Base-by-base conservation (phyloP, 495 filamentous ascomycete genomes). In the Umbilicaria muhlenbergii region DNA sequence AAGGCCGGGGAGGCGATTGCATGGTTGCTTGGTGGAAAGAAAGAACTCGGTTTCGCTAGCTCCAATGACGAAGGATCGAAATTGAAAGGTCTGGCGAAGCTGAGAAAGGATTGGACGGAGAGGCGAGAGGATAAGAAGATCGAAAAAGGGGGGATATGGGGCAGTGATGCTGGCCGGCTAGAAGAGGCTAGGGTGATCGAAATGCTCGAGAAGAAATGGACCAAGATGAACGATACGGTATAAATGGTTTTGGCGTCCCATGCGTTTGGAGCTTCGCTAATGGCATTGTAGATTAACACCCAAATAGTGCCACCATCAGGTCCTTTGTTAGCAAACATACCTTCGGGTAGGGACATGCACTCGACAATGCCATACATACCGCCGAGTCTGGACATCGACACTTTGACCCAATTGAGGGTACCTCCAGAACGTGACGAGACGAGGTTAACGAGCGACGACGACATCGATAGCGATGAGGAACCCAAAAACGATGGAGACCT, bases 151-250 rank as follows among this genome's bases (percentile, higher is more conserved):
- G 65, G 69, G 31, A 72, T 77, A 38, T 85, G 87, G 71, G 88
- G 89, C 0, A 67, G 79, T 38, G 86, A 93, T 63, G 91, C 81
- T 0, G 91, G 91, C 0, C 74, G 70, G 48, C 58, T 81, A 15
- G 91, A 95, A 54, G 91, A 98, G 61, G 73, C 70, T n/a, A 67
- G 83, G 38, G 82, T 94, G 1, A 68, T 93, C 47, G 79, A 88
- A 49, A 85, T 83, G 77, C 59, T 98, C 42, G 80, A 93, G 56
- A 68, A 66, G 38, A 94, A 93, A 58, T 98, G 91, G 91, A 72
- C 70, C 28, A 86, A 86, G 62, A 75, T 83, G 64, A 98, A 98
- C 58, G 86, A 94, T 63, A 92, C 83, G 12, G 84, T 94, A 10
- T 28, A 57, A 64, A 80, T 71, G 33, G 14, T 37, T 37, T 12